Conservation (phyloP, 2,329 filamentous ascomycete genomes). For the Colletotrichum sp. region DNA sequence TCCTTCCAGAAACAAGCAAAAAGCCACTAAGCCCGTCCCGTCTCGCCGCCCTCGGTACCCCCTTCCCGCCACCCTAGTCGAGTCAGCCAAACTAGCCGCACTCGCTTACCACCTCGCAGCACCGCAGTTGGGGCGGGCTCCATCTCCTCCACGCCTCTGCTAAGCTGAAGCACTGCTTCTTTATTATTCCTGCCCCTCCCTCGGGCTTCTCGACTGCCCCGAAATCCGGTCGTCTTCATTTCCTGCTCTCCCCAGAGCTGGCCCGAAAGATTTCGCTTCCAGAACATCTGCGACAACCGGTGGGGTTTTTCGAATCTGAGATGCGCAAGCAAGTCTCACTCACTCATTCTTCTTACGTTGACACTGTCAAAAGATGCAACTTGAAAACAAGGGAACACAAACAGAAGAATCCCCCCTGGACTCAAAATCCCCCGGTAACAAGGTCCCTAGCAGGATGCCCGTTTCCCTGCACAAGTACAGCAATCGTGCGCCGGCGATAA, state of each 20-base stretch:
- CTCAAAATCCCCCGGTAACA: neutral
- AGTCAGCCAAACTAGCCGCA: slow-evolving; percentile 6
- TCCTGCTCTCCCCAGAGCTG: neutral
- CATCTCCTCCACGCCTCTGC: neutral
- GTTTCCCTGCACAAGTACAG: neutral
- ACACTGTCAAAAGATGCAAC: neutral
- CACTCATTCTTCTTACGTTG: neutral
- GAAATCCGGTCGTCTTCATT: slow-evolving; percentile 14
- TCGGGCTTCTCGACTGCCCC: slow-evolving; percentile 11
- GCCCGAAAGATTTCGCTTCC: neutral
- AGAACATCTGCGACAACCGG: neutral
- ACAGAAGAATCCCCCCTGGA: neutral
- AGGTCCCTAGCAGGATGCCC: neutral
- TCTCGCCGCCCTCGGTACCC: neutral
- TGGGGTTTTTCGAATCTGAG: neutral
- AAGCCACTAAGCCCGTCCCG: neutral
- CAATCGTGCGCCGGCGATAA: neutral
- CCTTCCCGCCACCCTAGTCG: neutral
- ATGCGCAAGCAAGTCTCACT: neutral
- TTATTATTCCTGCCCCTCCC: neutral
- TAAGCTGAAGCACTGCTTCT: neutral
- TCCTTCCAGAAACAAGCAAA: neutral
- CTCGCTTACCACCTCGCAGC: slow-evolving; percentile 1
- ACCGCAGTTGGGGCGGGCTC: neutral
- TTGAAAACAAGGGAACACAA: neutral